Evolutionary conservation across 1,284 basidiomycete genomes (phyloP).

Genomic region (Gomphus sp.): DNA sequence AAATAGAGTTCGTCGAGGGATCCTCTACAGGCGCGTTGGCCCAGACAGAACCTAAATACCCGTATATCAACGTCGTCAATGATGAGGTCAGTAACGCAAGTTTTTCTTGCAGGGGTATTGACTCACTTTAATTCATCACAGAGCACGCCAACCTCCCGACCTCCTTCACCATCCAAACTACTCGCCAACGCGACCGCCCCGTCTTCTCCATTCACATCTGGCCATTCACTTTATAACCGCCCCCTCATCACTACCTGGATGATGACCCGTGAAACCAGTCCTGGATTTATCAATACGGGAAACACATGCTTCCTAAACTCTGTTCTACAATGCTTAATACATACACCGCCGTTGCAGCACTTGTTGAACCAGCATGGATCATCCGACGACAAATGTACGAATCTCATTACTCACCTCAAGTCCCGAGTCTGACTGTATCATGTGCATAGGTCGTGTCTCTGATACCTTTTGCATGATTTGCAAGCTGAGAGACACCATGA

Average conservation of each 20-base stretch:
- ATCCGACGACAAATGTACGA: slow-evolving; percentile 35
- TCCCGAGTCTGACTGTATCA: slow-evolving; percentile 2
- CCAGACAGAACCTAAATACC: slow-evolving; percentile 62
- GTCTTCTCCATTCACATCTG: slow-evolving; percentile 35
- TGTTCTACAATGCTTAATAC: slow-evolving; percentile 87
- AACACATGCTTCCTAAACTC: slow-evolving; percentile 99
- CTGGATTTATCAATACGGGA: slow-evolving; percentile 82
- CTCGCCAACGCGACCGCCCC: neutral
- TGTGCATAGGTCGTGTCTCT: slow-evolving; percentile 39
- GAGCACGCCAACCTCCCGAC: neutral
- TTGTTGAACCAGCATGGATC: slow-evolving; percentile 50
- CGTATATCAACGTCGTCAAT: slow-evolving; percentile 55
- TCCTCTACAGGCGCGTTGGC: slow-evolving; percentile 65
- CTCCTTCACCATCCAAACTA: neutral
- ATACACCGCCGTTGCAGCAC: slow-evolving; percentile 85
- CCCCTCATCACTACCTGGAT: slow-evolving; percentile 11
- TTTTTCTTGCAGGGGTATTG: neutral
- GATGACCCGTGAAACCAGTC: slow-evolving; percentile 29
- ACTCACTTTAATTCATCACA: neutral
- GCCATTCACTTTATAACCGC: slow-evolving; percentile 24
- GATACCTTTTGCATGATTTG: slow-evolving; percentile 74
- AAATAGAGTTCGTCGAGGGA: slow-evolving; percentile 68
- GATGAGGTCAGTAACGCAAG: neutral
- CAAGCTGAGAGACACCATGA: slow-evolving; percentile 45
- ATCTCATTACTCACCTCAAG: neutral